phyloP scores from a whole-genome alignment of 2,329 filamentous ascomycete genomes.

The Diaporthe caulivora region DNA sequence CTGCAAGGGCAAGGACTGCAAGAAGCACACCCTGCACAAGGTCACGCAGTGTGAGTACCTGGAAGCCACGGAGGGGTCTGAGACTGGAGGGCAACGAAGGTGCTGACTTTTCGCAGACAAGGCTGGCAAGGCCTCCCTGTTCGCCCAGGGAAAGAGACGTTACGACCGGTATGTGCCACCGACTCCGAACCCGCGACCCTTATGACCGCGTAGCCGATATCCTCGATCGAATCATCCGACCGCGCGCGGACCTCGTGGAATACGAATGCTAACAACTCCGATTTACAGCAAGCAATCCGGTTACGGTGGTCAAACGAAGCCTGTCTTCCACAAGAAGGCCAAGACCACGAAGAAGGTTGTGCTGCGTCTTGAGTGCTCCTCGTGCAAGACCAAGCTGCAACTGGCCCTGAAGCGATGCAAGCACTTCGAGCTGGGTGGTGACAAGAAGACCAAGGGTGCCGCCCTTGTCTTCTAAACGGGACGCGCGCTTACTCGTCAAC shows the following conservation, averaged over 20 bases:
- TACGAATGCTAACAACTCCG: conserved; percentile 14
- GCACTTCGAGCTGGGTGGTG: conserved; percentile 99
- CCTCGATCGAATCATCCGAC: neutral
- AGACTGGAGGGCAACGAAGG: neutral
- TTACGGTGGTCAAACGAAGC: conserved; percentile 99
- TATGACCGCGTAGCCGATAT: neutral
- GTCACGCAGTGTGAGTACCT: conserved; percentile 74
- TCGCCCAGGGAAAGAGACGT: conserved; percentile 95
- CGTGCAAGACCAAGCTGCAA: conserved; percentile 98
- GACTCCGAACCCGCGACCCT: neutral
- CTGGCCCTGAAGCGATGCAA: conserved; percentile 99
- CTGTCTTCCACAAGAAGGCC: conserved; percentile 99
- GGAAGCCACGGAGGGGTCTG: neutral
- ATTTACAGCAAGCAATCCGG: conserved; percentile 62
- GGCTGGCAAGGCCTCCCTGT: conserved; percentile 62
- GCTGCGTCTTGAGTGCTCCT: conserved; percentile 95
- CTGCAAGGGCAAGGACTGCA: conserved; percentile 89
- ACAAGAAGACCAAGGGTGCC: conserved; percentile 99
- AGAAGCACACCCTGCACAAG: conserved; percentile 82
- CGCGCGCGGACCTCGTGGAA: neutral
- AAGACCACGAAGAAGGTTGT: conserved; percentile 99
- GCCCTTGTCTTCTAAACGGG: conserved; percentile 96
- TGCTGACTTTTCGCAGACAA: conserved; percentile 64
- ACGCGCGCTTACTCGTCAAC: conserved; percentile 36
- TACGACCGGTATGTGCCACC: conserved; percentile 76